Base-by-base conservation (phyloP, 768 basidiomycete genomes). In the Mycena galericulata region DNA sequence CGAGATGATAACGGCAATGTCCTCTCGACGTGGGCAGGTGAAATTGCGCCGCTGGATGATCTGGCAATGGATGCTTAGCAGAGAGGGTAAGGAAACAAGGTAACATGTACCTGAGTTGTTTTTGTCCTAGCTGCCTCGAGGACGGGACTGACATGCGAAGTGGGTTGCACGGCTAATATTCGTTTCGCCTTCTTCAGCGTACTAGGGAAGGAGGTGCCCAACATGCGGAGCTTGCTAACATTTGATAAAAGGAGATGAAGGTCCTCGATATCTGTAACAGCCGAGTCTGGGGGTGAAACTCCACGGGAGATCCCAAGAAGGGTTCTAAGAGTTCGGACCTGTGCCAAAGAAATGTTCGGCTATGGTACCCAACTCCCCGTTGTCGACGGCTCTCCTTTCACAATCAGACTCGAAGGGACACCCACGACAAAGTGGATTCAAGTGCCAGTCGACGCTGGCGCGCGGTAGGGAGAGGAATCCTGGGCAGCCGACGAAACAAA, bases 181-280 rank as follows among this genome's bases (percentile, higher is more conserved):
- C 80, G 77, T 62, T 76, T 82, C 7, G 78, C 79, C 70, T 80
- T 84, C 70, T 80, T 83, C 55, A 83, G 67, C 11, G 81, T 76
- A 38, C 78, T 80, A 4, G 84, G 82, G 34, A 78, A 82, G 2
- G 73, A 69, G 18, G 55, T 70, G 24, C 77, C 75, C 27, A 86
- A 68, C 12, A 57, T 67, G 6, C 77, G 72, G 36, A 85, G 69
- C 47, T 74, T 79, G 24, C 47, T 29, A 22, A 67, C 65, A 59
- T 82, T 73, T 9, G 56, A 62, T 27, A 86, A 60, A 12, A 86
- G 72, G 1, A 72, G 69, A 68, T 85, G 80, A 4, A 87, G 77
- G 60, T 87, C 85, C 75, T 87, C 86, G 34, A 87, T 87, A 72
- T 87, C 86, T 2, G 84, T 77, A 79, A 65, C 62, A 24, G 47